These are phyloP conservation scores for Monosporascus sp. DNA, from an alignment of 2,329 filamentous ascomycete genomes.

Conservation along the genomic window DNA sequence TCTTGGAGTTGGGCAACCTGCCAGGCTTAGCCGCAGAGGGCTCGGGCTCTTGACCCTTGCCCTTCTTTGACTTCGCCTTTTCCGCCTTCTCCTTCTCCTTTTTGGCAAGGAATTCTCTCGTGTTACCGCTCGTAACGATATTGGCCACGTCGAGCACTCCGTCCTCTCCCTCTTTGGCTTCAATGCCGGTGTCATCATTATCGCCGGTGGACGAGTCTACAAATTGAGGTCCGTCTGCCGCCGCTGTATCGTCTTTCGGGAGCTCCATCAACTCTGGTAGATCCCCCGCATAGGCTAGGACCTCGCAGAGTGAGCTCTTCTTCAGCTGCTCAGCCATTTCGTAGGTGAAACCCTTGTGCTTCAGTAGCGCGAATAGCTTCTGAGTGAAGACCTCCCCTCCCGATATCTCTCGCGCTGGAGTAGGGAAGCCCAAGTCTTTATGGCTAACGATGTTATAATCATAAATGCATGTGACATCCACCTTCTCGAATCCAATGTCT, in stretches of 20 bases:
- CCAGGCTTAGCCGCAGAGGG: slow-evolving; percentile 47
- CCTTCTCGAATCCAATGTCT: slow-evolving; percentile 88
- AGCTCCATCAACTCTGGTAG: slow-evolving; percentile 43
- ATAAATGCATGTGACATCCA: slow-evolving; percentile 84
- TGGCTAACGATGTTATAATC: slow-evolving; percentile 72
- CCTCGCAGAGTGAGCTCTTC: slow-evolving; percentile 61
- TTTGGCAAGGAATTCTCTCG: slow-evolving; percentile 75
- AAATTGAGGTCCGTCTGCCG: slow-evolving; percentile 8
- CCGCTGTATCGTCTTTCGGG: slow-evolving; percentile 35
- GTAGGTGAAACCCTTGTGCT: slow-evolving; percentile 51
- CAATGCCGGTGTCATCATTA: slow-evolving; percentile 27
- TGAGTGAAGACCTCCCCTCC: slow-evolving; percentile 86
- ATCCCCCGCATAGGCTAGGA: slow-evolving; percentile 51
- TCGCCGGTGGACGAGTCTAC: slow-evolving; percentile 27
- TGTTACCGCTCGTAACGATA: slow-evolving; percentile 77
- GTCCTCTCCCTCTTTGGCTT: slow-evolving; percentile 50
- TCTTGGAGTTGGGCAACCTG: slow-evolving; percentile 67
- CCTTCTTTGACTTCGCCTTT: slow-evolving; percentile 56
- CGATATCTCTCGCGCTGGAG: slow-evolving; percentile 46
- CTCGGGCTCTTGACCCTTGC: slow-evolving; percentile 54
- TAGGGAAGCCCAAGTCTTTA: slow-evolving; percentile 54
- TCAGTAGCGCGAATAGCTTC: slow-evolving; percentile 62
- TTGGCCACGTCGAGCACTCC: slow-evolving; percentile 80
- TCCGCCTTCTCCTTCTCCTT: slow-evolving; percentile 76
- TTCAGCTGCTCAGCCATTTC: slow-evolving; percentile 70